Percentiles rank a stretch among this genome's conserved stretches.
These are phyloP conservation scores for Huntiella abstrusa DNA, from an alignment of 2,329 filamentous ascomycete species.

Conservation along the genomic window DNA sequence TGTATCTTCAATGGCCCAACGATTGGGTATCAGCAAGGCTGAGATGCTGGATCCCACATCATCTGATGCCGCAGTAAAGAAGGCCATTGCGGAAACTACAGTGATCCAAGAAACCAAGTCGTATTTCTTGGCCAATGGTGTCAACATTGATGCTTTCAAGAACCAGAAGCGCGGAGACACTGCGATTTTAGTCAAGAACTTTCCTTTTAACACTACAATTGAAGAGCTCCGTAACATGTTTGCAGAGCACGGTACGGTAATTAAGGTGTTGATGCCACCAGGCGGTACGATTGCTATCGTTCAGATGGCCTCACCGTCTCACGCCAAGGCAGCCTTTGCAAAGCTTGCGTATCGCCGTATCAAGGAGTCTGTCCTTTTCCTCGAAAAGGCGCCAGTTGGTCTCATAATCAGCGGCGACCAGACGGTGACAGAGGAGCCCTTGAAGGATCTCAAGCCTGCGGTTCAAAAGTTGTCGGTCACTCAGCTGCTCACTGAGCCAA, in stretches of 20 bases:
- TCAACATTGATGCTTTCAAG: conserved; percentile 86
- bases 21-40: conserved; percentile 76
- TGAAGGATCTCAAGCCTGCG: conserved; percentile 21
- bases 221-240: conserved; percentile 68
- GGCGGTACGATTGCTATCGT: conserved; percentile 86
- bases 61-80: conserved; percentile 83
- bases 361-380: conserved; percentile 75
- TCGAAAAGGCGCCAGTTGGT: conserved; percentile 82
- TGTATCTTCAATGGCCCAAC: conserved; percentile 70
- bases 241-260: conserved; percentile 67
- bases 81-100: conserved; percentile 89
- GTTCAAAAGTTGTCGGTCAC: conserved; percentile 43
- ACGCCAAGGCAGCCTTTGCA: conserved; percentile 69
- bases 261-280: conserved; percentile 76
- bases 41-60: conserved; percentile 91
- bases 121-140: conserved; percentile 73
- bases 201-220: conserved; percentile 62
- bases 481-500: conserved; percentile 46
- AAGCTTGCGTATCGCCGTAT: conserved; percentile 77
- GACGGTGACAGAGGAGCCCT: conserved; percentile 15
- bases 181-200: conserved; percentile 85
- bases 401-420: conserved; percentile 36
- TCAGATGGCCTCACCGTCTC: conserved; percentile 60
- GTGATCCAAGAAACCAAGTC: conserved; percentile 91
- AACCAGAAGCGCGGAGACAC: conserved; percentile 66